phyloP scores from a whole-genome alignment of 208 protist genomes.

The Tritrichomonas foetus region DNA sequence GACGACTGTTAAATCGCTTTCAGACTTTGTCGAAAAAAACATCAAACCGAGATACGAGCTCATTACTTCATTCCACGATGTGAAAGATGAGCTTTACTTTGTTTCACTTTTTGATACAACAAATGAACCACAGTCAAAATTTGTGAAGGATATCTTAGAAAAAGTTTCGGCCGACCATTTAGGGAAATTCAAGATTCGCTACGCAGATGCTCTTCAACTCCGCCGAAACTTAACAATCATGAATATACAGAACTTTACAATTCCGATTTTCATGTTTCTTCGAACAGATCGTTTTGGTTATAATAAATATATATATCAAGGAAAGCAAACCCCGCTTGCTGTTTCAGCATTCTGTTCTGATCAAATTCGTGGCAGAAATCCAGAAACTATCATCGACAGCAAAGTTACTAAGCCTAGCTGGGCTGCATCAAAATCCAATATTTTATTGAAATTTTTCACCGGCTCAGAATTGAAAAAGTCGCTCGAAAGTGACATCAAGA shows the following conservation, averaged over 20 bases:
- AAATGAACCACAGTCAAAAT: background rate
- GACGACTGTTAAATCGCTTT: background rate
- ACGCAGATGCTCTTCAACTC: background rate
- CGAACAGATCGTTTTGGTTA: background rate
- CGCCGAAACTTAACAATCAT: background rate
- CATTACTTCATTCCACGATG: background rate
- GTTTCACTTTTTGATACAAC: background rate
- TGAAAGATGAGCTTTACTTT: background rate
- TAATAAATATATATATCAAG: background rate
- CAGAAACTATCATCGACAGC: background rate
- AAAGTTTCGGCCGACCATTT: background rate
- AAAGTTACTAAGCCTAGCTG: background rate
- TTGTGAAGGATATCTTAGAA: background rate
- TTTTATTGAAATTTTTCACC: background rate
- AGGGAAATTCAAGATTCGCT: background rate
- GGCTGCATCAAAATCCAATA: background rate
- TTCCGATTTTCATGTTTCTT: background rate
- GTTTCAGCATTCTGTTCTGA: background rate
- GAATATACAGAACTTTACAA: background rate
- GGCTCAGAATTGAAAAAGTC: background rate
- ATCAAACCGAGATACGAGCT: background rate
- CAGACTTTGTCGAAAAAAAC: conserved; percentile 10
- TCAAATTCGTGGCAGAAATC: background rate
- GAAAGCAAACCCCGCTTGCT: background rate
- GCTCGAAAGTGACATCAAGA: background rate